Evolutionary conservation across 345 rosid species (phyloP).

Genomic region (Pugionium cornutum): DNA sequence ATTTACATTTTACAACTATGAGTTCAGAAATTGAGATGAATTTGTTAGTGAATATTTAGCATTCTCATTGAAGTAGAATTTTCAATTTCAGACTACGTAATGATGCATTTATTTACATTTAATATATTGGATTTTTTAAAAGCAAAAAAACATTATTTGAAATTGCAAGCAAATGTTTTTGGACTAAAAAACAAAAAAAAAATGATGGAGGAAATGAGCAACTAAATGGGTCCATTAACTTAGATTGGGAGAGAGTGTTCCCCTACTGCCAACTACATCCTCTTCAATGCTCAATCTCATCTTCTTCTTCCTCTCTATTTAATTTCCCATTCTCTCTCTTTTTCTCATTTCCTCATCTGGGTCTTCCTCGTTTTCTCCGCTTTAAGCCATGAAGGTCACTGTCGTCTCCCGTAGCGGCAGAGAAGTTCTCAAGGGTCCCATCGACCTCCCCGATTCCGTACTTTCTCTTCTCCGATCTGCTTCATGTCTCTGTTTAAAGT

Average conservation of each 20-base stretch:
- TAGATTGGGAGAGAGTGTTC: constrained; percentile 30
- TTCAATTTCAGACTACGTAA: too few species aligned
- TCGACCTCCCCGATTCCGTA: constrained; percentile 80
- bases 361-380: constrained; percentile 44
- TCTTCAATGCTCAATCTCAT: constrained; percentile 37
- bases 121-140: too few species aligned
- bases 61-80: too few species aligned
- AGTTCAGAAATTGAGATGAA: too few species aligned
- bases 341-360: constrained; percentile 33
- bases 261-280: constrained; percentile 43
- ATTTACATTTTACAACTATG: too few species aligned
- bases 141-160: too few species aligned
- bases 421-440: constrained; percentile 75
- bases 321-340: neutral
- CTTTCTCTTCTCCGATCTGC: constrained; percentile 15
- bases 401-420: constrained; percentile 85
- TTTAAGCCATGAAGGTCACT: constrained; percentile 62
- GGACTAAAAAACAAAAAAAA: too few species aligned
- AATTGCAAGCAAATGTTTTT: too few species aligned
- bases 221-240: constrained; percentile 12
- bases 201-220: neutral
- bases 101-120: too few species aligned
- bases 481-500: constrained; percentile 3
- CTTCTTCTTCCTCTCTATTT: constrained; percentile 20
- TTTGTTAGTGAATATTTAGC: too few species aligned